A percentile compares a stretch with the other conserved stretches of the same genome.
phyloP scores from a whole-genome alignment of 2,329 filamentous ascomycete species.

The Arthrobotrys entomopaga region DNA sequence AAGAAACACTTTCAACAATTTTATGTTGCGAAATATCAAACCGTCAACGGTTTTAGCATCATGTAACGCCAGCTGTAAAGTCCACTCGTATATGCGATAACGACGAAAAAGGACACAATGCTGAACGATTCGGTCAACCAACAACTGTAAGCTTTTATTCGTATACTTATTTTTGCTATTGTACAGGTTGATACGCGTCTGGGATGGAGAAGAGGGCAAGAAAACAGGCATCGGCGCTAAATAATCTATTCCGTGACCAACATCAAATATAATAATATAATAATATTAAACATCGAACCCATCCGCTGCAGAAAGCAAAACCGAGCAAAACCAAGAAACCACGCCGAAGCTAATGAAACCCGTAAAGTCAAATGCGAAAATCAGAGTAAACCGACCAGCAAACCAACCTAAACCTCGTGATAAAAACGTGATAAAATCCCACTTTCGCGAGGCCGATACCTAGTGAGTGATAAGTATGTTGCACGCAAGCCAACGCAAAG shows the following conservation, averaged over 20 bases:
- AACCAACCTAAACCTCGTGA: not conserved
- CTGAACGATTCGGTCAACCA: too few species aligned
- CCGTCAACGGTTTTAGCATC: too few species aligned
- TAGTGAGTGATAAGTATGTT: too few species aligned
- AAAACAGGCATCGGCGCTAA: conserved; percentile 12
- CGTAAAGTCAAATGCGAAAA: conserved; percentile 3
- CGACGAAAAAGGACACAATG: too few species aligned
- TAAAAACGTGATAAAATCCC: not conserved
- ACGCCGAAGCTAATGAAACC: conserved; percentile 42
- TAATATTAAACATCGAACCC: conserved; percentile 46
- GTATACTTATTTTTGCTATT: conserved; percentile 30
- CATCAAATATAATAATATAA: conserved; percentile 10
- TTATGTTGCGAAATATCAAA: too few species aligned
- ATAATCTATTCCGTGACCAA: conserved; percentile 31
- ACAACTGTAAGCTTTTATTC: not conserved
- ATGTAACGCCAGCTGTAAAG: too few species aligned
- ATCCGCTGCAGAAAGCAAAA: conserved; percentile 28
- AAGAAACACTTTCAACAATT: too few species aligned
- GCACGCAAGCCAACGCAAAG: too few species aligned
- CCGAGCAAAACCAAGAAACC: conserved; percentile 34
- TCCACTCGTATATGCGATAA: too few species aligned
- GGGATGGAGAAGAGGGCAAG: conserved; percentile 19
- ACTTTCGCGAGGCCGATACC: not conserved
- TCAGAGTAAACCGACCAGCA: conserved; percentile 6
- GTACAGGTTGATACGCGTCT: conserved; percentile 22